These are phyloP conservation scores for Dioscorea cayenensis DNA, from an alignment of 116 monocot species.

Conservation along the genomic window DNA sequence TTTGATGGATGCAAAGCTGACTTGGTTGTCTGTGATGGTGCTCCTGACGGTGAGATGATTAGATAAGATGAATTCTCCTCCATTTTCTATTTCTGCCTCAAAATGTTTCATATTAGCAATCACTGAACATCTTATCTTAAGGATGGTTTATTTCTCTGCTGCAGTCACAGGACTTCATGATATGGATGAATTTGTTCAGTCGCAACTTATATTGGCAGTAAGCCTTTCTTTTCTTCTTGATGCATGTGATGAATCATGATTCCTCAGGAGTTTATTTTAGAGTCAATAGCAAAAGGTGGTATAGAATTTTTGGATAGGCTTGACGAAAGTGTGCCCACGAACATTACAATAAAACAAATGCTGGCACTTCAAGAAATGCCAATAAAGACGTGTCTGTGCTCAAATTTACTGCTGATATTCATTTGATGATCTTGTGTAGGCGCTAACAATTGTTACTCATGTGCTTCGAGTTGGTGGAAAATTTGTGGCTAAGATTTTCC, in stretches of 20 bases:
- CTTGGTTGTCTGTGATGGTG: constrained; percentile 99
- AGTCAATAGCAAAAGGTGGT: too few species aligned
- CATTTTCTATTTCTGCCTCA: not conserved
- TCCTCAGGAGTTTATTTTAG: not conserved
- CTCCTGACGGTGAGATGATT: constrained; percentile 96
- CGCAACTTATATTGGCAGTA: constrained; percentile 93
- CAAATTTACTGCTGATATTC: constrained; percentile 1
- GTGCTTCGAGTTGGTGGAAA: constrained; percentile 88
- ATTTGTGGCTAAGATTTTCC: constrained; percentile 91
- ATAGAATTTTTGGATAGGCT: too few species aligned
- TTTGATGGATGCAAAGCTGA: constrained; percentile 98
- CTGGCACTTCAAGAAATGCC: too few species aligned
- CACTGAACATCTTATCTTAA: not conserved
- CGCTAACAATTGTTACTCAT: constrained; percentile 93
- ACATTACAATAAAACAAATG: too few species aligned
- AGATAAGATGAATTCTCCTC: constrained; percentile 5
- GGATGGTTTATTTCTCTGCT: constrained; percentile 14
- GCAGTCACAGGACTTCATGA: constrained; percentile 98
- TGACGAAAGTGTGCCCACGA: too few species aligned
- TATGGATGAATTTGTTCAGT: constrained; percentile 99
- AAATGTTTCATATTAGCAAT: not conserved
- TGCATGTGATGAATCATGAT: not conserved
- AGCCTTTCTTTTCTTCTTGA: constrained; percentile 17
- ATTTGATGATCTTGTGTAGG: constrained; percentile 33
- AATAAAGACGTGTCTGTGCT: not conserved